Evolutionary conservation across 805 yeast genomes (phyloP).

Genomic region (Spathaspora girioi): DNA sequence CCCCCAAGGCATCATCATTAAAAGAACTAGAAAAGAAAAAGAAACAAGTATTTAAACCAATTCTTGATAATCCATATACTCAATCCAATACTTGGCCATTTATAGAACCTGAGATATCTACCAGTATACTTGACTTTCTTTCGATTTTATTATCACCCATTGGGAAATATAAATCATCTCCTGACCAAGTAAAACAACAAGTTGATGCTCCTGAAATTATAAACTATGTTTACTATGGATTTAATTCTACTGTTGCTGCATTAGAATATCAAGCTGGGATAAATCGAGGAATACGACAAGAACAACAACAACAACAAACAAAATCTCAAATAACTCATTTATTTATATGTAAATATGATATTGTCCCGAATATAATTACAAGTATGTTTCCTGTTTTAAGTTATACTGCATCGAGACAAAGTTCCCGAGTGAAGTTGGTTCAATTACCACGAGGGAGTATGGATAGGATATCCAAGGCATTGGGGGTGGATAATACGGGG

Average conservation of each 20-base stretch:
- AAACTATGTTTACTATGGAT: slow-evolving; percentile 40
- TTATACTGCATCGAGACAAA: slow-evolving; percentile 39
- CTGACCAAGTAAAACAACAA: background rate
- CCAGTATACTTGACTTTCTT: slow-evolving; percentile 35
- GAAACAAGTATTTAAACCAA: slow-evolving; percentile 59
- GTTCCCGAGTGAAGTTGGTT: slow-evolving; percentile 47
- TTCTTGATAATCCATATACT: slow-evolving; percentile 62
- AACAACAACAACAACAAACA: background rate
- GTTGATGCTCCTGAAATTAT: slow-evolving; percentile 20
- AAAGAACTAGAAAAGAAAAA: slow-evolving; percentile 48
- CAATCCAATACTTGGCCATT: slow-evolving; percentile 40
- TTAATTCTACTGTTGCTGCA: slow-evolving; percentile 49
- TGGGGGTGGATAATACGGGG: slow-evolving; percentile 25
- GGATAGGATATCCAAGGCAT: slow-evolving; percentile 24
- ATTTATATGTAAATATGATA: slow-evolving; percentile 61
- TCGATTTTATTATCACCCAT: slow-evolving; percentile 29
- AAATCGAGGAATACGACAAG: slow-evolving; percentile 2
- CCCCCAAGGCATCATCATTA: slow-evolving; percentile 28
- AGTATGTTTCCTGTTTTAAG: slow-evolving; percentile 58
- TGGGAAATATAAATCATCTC: slow-evolving; percentile 19
- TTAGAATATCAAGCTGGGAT: slow-evolving; percentile 41
- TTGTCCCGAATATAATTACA: slow-evolving; percentile 45
- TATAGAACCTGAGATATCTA: slow-evolving; percentile 34
- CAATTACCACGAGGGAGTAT: slow-evolving; percentile 52
- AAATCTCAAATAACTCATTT: slow-evolving; percentile 34